phyloP scores from a whole-genome alignment of 2,329 filamentous ascomycete species.

The Trichoderma pleuroti region DNA sequence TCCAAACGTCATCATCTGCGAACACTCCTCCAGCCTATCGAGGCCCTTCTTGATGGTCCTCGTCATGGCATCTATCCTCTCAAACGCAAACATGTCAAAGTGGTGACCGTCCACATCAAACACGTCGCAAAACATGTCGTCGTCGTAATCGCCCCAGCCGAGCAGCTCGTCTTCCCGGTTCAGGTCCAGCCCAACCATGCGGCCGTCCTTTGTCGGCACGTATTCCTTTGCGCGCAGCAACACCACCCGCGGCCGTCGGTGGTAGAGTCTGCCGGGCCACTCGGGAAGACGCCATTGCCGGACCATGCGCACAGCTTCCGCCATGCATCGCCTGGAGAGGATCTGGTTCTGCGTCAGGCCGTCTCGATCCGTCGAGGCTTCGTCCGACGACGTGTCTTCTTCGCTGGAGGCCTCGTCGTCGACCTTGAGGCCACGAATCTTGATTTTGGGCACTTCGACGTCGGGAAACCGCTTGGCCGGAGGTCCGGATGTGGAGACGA shows the following conservation, averaged over 20 bases:
- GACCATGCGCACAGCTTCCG: slow-evolving; percentile 41
- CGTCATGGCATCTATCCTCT: slow-evolving; percentile 30
- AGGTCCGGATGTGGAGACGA: background rate
- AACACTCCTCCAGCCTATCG: slow-evolving; percentile 17
- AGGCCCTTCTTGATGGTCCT: slow-evolving; percentile 24
- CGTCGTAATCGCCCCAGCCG: slow-evolving; percentile 49
- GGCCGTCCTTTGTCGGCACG: slow-evolving; percentile 33
- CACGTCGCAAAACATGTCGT: slow-evolving; percentile 42
- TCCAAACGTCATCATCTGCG: slow-evolving; percentile 17
- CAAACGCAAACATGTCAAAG: slow-evolving; percentile 43
- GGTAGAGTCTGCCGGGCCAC: slow-evolving; percentile 32
- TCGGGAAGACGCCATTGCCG: slow-evolving; percentile 39
- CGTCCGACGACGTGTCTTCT: background rate
- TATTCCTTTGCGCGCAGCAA: slow-evolving; percentile 44
- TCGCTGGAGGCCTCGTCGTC: slow-evolving; percentile 21
- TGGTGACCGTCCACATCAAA: slow-evolving; percentile 52
- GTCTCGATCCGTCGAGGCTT: slow-evolving; percentile 19
- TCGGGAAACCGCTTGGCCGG: background rate
- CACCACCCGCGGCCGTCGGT: slow-evolving; percentile 39
- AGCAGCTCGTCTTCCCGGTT: slow-evolving; percentile 40
- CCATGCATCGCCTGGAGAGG: slow-evolving; percentile 39
- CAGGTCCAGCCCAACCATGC: slow-evolving; percentile 40
- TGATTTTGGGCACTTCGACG: background rate
- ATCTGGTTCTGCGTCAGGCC: slow-evolving; percentile 36
- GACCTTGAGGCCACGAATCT: background rate